Evolutionary conservation across 306 rosid species (phyloP).

Genomic region (Acacia crassicarpa): DNA sequence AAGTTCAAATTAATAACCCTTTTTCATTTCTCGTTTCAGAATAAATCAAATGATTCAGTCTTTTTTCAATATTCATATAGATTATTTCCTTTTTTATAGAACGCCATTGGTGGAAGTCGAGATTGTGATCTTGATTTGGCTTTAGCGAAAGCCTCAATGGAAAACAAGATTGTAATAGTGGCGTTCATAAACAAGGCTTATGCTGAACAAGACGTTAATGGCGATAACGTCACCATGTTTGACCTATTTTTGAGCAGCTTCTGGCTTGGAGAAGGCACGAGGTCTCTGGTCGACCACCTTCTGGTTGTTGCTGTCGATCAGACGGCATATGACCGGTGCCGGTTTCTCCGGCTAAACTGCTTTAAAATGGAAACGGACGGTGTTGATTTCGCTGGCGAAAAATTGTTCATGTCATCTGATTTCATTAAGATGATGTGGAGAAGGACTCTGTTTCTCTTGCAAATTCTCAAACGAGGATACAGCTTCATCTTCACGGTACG

Average conservation of each 20-base stretch:
- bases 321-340: conserved; percentile 65
- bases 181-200: conserved; percentile 67
- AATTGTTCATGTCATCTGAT: conserved; percentile 66
- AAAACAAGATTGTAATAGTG: conserved; percentile 66
- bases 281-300: conserved; percentile 46
- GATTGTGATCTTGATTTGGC: conserved; percentile 48
- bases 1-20: background rate
- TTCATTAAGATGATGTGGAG: conserved; percentile 65
- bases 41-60: background rate
- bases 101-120: background rate
- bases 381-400: conserved; percentile 59
- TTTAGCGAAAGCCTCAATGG: conserved; percentile 56
- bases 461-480: conserved; percentile 74
- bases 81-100: background rate
- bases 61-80: background rate
- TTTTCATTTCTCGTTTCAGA: background rate
- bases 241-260: conserved; percentile 67
- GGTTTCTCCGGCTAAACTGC: conserved; percentile 53
- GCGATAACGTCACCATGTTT: conserved; percentile 40
- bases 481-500: conserved; percentile 69
- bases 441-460: conserved; percentile 37
- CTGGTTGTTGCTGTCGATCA: conserved; percentile 63
- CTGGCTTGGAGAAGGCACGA: conserved; percentile 77
- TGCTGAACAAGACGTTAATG: conserved; percentile 45
- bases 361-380: conserved; percentile 57